phyloP scores from a whole-genome alignment of 345 rosid species.

The Aethionema arabicum region DNA sequence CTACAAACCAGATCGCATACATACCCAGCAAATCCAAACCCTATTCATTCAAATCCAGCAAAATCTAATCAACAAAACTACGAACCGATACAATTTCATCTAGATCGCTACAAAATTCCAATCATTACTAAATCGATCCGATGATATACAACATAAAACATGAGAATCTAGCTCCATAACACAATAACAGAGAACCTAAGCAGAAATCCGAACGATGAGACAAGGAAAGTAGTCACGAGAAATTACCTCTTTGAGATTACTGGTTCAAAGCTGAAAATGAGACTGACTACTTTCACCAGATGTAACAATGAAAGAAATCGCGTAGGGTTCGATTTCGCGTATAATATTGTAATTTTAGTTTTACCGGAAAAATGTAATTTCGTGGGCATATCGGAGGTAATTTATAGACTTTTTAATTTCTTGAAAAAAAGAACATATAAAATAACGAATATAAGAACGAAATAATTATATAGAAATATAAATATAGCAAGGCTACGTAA shows the following conservation, averaged over 20 bases:
- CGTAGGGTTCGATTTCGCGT: too few relatives aligned
- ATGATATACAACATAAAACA: slow-evolving; percentile 4
- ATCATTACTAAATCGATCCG: slow-evolving; percentile 11
- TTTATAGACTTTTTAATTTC: too few relatives aligned
- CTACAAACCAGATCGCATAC: neutral
- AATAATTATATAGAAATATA: too few relatives aligned
- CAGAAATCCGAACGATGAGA: slow-evolving; percentile 1
- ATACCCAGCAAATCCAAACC: neutral
- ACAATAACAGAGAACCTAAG: neutral
- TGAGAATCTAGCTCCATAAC: neutral
- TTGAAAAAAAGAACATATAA: too few relatives aligned
- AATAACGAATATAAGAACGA: too few relatives aligned
- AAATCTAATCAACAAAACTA: slow-evolving; percentile 11
- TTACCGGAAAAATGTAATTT: too few relatives aligned
- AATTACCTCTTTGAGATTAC: slow-evolving; percentile 14
- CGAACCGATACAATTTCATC: slow-evolving; percentile 1
- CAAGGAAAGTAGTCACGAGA: neutral
- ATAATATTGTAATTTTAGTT: too few relatives aligned
- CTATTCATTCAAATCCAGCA: neutral
- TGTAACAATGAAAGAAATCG: too few relatives aligned
- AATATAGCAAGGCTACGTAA: too few relatives aligned
- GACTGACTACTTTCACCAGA: too few relatives aligned
- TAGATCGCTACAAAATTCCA: slow-evolving; percentile 20
- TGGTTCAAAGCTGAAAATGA: too few relatives aligned
- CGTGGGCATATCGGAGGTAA: too few relatives aligned